Conservation (phyloP, 306 rosid species). For the Lathyrus tuberosus region DNA sequence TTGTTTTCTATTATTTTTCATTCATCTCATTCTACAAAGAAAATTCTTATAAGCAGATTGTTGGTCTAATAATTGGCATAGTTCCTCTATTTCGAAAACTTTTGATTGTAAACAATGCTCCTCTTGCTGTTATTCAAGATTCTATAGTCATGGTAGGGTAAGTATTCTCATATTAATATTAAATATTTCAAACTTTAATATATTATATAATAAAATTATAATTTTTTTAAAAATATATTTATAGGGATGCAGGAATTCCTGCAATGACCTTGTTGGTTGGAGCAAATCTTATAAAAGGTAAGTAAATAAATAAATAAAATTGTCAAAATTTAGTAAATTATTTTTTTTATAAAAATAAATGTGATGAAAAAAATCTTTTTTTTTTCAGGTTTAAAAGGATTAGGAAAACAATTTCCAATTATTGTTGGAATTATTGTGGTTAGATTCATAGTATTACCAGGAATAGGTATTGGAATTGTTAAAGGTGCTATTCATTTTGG, state of each 20-base stretch:
- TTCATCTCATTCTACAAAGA: background rate
- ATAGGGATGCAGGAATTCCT: slow-evolving; percentile 50
- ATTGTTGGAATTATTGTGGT: slow-evolving; percentile 40
- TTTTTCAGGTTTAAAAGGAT: slow-evolving; percentile 46
- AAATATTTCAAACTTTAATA: background rate
- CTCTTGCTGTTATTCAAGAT: slow-evolving; percentile 43
- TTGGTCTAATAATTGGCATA: slow-evolving; percentile 47
- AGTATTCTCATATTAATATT: background rate
- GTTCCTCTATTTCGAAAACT: slow-evolving; percentile 39
- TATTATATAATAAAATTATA: background rate
- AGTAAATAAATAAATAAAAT: slow-evolving; percentile 21
- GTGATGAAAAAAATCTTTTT: background rate
- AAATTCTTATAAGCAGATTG: slow-evolving; percentile 27
- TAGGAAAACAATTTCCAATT: slow-evolving; percentile 6
- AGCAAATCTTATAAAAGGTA: slow-evolving; percentile 52
- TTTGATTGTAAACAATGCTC: slow-evolving; percentile 41
- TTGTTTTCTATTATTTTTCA: background rate
- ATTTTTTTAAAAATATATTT: background rate
- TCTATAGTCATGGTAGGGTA: slow-evolving; percentile 52
- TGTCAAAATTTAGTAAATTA: background rate
- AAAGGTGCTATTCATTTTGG: slow-evolving; percentile 47
- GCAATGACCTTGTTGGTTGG: slow-evolving; percentile 48
- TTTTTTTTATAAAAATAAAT: slow-evolving; percentile 3
- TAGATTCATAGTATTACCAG: slow-evolving; percentile 42
- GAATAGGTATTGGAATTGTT: slow-evolving; percentile 42